Evolutionary conservation across 768 basidiomycete genomes (phyloP).

Genomic region (Tylopilus felleus): DNA sequence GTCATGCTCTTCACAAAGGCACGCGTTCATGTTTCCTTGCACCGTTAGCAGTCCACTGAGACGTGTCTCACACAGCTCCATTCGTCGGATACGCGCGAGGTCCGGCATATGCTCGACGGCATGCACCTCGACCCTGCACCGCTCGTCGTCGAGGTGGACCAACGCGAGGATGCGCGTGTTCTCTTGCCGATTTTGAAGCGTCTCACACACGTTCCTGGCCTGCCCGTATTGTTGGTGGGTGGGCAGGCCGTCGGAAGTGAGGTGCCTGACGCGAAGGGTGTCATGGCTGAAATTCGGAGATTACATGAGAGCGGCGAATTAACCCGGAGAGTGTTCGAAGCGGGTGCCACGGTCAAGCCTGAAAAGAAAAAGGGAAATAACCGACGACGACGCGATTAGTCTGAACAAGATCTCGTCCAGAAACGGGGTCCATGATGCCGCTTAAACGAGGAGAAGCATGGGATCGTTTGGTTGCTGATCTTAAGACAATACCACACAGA

Average conservation of each 20-base stretch:
- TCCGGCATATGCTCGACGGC: constrained; percentile 54
- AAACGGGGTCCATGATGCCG: background rate
- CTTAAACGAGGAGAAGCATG: background rate
- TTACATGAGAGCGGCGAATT: constrained; percentile 52
- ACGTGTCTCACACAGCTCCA: constrained; percentile 41
- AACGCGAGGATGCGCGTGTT: constrained; percentile 66
- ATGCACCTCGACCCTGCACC: constrained; percentile 61
- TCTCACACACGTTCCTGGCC: constrained; percentile 48
- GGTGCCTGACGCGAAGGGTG: constrained; percentile 5
- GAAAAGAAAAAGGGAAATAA: constrained; percentile 49
- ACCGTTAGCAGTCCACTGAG: background rate
- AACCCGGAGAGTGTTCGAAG: constrained; percentile 43
- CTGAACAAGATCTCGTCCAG: constrained; percentile 2
- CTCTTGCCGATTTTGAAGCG: constrained; percentile 60
- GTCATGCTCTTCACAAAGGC: constrained; percentile 77
- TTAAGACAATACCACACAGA: constrained; percentile 3
- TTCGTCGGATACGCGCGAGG: constrained; percentile 62
- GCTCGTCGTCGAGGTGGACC: constrained; percentile 67
- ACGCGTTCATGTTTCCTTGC: background rate
- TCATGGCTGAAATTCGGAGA: constrained; percentile 48
- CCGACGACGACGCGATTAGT: constrained; percentile 3
- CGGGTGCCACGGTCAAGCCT: constrained; percentile 56
- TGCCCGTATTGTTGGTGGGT: constrained; percentile 69
- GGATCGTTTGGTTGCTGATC: background rate
- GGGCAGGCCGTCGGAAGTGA: constrained; percentile 52